Percentiles rank a stretch among this genome's conserved stretches.
phyloP scores from a whole-genome alignment of 2,329 filamentous ascomycete species.

The Fusarium domesticum region DNA sequence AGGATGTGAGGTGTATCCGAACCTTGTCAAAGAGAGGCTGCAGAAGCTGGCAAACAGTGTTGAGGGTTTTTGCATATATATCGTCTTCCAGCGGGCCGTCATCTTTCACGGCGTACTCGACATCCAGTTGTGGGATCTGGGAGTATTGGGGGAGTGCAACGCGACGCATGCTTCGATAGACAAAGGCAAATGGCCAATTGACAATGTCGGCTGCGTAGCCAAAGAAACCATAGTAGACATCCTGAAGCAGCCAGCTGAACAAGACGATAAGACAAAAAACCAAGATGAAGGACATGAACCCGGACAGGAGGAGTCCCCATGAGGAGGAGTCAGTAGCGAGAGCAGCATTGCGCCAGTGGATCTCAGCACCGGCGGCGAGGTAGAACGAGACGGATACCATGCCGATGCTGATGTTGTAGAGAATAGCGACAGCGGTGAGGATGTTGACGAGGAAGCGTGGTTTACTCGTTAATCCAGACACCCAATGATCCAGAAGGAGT shows the following conservation, averaged over 20 bases:
- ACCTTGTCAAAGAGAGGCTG: background rate
- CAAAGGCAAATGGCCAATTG: slow-evolving; percentile 21
- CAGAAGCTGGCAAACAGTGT: background rate
- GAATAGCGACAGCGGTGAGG: slow-evolving; percentile 7
- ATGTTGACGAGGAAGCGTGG: slow-evolving; percentile 11
- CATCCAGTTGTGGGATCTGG: slow-evolving; percentile 26
- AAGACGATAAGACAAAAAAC: slow-evolving; percentile 15
- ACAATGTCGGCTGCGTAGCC: slow-evolving; percentile 27
- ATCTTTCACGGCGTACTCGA: slow-evolving; percentile 11
- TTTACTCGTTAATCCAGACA: slow-evolving; percentile 12
- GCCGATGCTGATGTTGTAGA: slow-evolving; percentile 11
- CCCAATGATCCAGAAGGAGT: slow-evolving; percentile 30
- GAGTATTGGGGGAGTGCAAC: slow-evolving; percentile 9
- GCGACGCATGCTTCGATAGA: slow-evolving; percentile 8
- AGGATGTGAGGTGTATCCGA: background rate
- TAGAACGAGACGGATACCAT: slow-evolving; percentile 32
- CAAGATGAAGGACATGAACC: slow-evolving; percentile 27
- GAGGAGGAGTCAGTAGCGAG: slow-evolving; percentile 32
- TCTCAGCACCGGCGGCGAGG: slow-evolving; percentile 32
- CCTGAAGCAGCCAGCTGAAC: slow-evolving; percentile 28
- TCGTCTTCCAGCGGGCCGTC: background rate
- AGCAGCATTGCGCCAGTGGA: slow-evolving; percentile 36
- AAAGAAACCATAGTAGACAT: slow-evolving; percentile 16
- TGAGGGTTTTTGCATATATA: background rate
- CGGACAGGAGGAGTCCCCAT: slow-evolving; percentile 31